These are phyloP conservation scores for Phoma sp. DNA, from an alignment of 2,329 filamentous ascomycete genomes.

Conservation along the genomic window DNA sequence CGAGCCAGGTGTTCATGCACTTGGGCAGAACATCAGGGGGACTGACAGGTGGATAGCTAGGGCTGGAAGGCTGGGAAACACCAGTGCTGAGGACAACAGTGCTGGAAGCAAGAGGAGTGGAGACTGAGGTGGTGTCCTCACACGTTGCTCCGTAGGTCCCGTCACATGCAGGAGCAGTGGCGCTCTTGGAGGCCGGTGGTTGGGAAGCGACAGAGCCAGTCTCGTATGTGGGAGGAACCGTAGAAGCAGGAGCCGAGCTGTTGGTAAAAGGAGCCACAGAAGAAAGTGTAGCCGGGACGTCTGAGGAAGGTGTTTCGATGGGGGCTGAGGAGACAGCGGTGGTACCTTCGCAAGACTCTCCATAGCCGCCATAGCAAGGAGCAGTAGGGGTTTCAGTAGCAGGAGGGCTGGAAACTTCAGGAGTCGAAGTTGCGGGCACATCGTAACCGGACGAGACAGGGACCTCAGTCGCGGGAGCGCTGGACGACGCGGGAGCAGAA, in stretches of 20 bases:
- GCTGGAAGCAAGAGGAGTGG: constrained; percentile 12
- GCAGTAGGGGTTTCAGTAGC: constrained; percentile 12
- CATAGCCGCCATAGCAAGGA: constrained; percentile 10
- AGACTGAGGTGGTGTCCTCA: constrained; percentile 19
- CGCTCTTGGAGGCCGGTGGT: constrained; percentile 5
- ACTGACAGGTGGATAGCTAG: constrained; percentile 32
- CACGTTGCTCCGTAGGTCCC: constrained; percentile 26
- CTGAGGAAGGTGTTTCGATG: constrained; percentile 8
- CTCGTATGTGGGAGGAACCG: constrained; percentile 15
- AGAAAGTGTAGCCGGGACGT: constrained; percentile 9
- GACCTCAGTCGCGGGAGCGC: background rate
- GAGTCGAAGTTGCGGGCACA: constrained; percentile 2
- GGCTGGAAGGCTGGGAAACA: constrained; percentile 26
- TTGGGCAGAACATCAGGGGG: constrained; percentile 77
- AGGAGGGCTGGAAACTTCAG: constrained; percentile 9
- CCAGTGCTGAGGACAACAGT: constrained; percentile 19
- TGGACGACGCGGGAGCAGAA: background rate
- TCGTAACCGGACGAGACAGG: too few relatives aligned
- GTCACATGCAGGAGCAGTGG: constrained; percentile 5
- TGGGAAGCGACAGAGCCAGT: constrained; percentile 2
- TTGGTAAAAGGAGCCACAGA: constrained; percentile 22
- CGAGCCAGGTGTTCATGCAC: constrained; percentile 90
- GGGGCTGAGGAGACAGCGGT: constrained; percentile 8
- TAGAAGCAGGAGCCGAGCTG: constrained; percentile 24
- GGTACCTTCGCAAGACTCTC: constrained; percentile 8